Base-by-base conservation (phyloP, 306 rosid genomes). In the Cyclanthera cordifolia region DNA sequence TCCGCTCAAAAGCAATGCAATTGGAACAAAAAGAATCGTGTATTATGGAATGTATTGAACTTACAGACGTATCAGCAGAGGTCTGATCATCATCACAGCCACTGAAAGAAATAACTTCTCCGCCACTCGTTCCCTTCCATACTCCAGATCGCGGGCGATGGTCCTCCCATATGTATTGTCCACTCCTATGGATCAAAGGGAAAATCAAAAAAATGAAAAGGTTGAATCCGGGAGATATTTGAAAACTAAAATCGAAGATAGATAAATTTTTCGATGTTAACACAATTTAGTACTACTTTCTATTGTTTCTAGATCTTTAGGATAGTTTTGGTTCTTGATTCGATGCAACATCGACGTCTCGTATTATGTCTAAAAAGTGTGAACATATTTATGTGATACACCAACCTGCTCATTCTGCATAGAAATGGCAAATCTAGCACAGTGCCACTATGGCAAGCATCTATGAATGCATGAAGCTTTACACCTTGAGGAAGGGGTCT, bases 361-460 rank as follows among this genome's bases (percentile, higher is more conserved):
- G 6, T 45, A 15, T 45, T 23, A 12, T 10, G 41, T 43, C 25
- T 21, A 4, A 32, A 13, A 15, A 43, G 6, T 25, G 24, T 30
- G 65, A 66, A 45, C 15, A 76, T 70, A 63, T 39, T 57, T 30
- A 47, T 30, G 8, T 5, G 20, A 71, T 58, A 66, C 75, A 66
- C 77, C 71, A 83, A 93, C 99, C 99, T 87, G 90, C 68, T 77
- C 97, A 94, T 94, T 82, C 95, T 76, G 95, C 97, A 90, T 77
- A 94, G 90, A 78, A 76, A 90, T 70, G 99, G 90, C 93, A 94
- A 88, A 83, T 94, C 99, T 71, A 94, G 79, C 59, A 90, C 83
- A 4, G 99, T 94, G 79, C 99, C 99, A 77, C 99, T 94, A 70
- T 94, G 99, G 72, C 97, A 90, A 57, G 99, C 84, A 83, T 94